These are phyloP conservation scores for Schwanniomyces pseudopolymorphus DNA, from an alignment of 805 yeast genomes.

Conservation along the genomic window DNA sequence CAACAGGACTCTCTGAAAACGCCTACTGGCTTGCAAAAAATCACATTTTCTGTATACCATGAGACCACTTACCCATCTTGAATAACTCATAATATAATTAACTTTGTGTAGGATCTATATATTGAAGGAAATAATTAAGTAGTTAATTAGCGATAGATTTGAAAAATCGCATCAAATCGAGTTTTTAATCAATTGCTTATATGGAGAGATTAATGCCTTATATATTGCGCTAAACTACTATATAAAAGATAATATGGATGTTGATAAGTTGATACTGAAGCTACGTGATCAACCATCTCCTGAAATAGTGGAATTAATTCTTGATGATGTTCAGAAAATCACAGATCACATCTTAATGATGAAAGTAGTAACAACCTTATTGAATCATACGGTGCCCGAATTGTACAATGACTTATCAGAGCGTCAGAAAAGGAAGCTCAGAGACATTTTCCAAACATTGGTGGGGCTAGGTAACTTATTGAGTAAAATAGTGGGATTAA, in stretches of 20 bases:
- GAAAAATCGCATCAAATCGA: background rate
- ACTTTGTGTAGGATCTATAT: background rate
- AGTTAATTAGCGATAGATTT: too few relatives aligned
- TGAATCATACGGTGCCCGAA: constrained; percentile 35
- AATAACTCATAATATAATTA: background rate
- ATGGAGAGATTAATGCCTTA: background rate
- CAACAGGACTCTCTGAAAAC: background rate
- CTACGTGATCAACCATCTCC: constrained; percentile 10
- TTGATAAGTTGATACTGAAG: constrained; percentile 2
- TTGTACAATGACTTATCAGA: constrained; percentile 20
- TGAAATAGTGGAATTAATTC: constrained; percentile 5
- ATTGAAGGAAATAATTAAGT: too few relatives aligned
- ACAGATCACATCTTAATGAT: constrained; percentile 3
- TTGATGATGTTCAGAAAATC: constrained; percentile 1
- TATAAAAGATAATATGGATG: background rate
- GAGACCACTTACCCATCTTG: background rate
- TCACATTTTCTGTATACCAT: background rate
- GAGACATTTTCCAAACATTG: constrained; percentile 18
- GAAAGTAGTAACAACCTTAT: constrained; percentile 18
- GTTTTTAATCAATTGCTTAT: background rate
- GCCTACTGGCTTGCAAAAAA: background rate
- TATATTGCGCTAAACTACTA: background rate
- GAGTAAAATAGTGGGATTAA: constrained; percentile 11
- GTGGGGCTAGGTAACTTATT: constrained; percentile 34
- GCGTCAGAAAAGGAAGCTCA: constrained; percentile 8